A percentile compares a stretch with the other conserved stretches of the same genome.
These are phyloP conservation scores for Hypoxylon intermedium DNA, from an alignment of 495 filamentous ascomycete genomes.

Conservation along the genomic window DNA sequence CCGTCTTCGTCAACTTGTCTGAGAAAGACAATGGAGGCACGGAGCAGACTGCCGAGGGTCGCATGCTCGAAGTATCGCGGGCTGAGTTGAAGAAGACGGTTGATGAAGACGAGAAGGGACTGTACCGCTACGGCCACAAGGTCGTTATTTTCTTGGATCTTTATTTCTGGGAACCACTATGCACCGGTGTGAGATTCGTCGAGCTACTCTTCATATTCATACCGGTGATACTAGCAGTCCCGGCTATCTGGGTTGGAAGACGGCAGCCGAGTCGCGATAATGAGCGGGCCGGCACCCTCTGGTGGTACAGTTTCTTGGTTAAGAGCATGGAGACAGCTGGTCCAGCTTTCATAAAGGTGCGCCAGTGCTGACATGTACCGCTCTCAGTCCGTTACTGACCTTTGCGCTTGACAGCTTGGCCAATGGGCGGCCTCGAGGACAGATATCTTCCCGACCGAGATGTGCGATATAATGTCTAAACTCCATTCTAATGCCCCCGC, in stretches of 20 bases:
- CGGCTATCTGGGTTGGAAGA: constrained; percentile 78
- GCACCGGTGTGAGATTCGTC: constrained; percentile 84
- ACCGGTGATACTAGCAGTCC: constrained; percentile 81
- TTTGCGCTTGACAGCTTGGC: constrained; percentile 68
- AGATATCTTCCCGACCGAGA: constrained; percentile 94
- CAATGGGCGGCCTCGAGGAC: constrained; percentile 99
- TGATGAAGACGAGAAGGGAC: constrained; percentile 63
- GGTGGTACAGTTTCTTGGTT: constrained; percentile 95
- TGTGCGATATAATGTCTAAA: constrained; percentile 93
- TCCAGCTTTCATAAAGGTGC: constrained; percentile 96
- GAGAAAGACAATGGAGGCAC: constrained; percentile 66
- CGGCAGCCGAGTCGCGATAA: constrained; percentile 65
- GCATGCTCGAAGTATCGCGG: constrained; percentile 83
- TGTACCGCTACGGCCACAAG: constrained; percentile 60
- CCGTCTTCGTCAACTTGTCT: constrained; percentile 74
- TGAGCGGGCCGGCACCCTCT: constrained; percentile 80
- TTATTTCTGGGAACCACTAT: constrained; percentile 85
- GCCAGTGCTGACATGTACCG: not conserved
- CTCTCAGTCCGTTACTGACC: constrained; percentile 33
- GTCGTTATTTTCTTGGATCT: constrained; percentile 69
- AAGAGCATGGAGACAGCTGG: constrained; percentile 91
- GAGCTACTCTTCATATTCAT: constrained; percentile 88
- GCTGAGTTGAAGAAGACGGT: constrained; percentile 75
- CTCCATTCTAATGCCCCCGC: constrained; percentile 94
- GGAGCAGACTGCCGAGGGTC: constrained; percentile 76